Evolutionary conservation across 805 yeast genomes (phyloP).

Genomic region (Saccharomycopsis sp.): DNA sequence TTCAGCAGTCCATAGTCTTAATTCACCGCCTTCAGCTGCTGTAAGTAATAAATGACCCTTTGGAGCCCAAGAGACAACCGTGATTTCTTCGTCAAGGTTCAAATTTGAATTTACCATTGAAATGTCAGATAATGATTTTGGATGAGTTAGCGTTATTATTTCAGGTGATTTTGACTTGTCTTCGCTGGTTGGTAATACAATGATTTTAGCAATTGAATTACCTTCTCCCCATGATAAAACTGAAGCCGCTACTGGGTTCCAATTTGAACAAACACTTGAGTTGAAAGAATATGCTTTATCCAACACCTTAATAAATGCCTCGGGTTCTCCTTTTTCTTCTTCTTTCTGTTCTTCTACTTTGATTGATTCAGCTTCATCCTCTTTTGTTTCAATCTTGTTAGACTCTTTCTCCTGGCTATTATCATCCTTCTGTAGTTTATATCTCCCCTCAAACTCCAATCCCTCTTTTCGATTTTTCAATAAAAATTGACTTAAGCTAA

Average conservation of each 20-base stretch:
- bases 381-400: conserved; percentile 6
- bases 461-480: conserved; percentile 27
- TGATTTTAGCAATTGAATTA: conserved; percentile 41
- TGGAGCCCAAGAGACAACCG: conserved; percentile 55
- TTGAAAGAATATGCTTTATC: conserved; percentile 34
- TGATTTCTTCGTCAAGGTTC: conserved; percentile 24
- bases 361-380: background rate
- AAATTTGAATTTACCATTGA: conserved; percentile 2
- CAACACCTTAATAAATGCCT: conserved; percentile 28
- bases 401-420: conserved; percentile 22
- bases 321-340: conserved; percentile 9
- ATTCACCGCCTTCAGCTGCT: conserved; percentile 62
- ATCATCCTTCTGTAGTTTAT: conserved; percentile 28
- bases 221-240: conserved; percentile 51
- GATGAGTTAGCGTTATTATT: conserved; percentile 30
- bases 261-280: conserved; percentile 40
- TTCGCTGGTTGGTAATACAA: conserved; percentile 29
- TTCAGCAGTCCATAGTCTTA: conserved; percentile 70
- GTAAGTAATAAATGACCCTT: conserved; percentile 57
- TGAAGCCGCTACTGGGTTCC: conserved; percentile 46
- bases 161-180: conserved; percentile 26
- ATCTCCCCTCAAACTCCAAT: conserved; percentile 28
- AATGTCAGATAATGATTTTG: conserved; percentile 25
- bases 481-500: conserved; percentile 17
- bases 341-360: conserved; percentile 11